These are phyloP conservation scores for Pythium insidiosum DNA, from an alignment of 352 stramenopile genomes.

Conservation along the genomic window DNA sequence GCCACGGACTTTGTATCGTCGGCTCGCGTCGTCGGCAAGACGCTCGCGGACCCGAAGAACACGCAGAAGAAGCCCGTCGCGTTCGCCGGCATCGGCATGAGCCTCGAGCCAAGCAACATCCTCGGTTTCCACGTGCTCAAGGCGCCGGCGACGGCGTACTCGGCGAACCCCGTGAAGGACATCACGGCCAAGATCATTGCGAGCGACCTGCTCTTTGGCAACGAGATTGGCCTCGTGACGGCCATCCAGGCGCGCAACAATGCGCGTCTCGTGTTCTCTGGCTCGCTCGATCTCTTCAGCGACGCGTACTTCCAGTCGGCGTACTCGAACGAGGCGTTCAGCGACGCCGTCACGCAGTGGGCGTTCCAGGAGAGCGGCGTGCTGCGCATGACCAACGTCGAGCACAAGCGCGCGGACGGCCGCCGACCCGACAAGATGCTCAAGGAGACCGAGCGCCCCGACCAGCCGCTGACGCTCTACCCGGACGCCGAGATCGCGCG, in stretches of 20 bases:
- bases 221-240: slow-evolving; percentile 74
- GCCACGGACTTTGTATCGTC: slow-evolving; percentile 66
- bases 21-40: slow-evolving; percentile 44
- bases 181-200: slow-evolving; percentile 50
- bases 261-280: slow-evolving; percentile 79
- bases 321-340: slow-evolving; percentile 75
- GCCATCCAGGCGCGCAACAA: slow-evolving; percentile 90
- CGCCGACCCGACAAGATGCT: slow-evolving; percentile 83
- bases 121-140: slow-evolving; percentile 73
- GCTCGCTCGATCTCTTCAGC: slow-evolving; percentile 86
- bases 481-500: slow-evolving; percentile 78
- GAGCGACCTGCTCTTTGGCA: slow-evolving; percentile 60
- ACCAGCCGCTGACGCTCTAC: slow-evolving; percentile 88
- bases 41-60: slow-evolving; percentile 21
- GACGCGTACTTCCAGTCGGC: slow-evolving; percentile 71
- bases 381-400: slow-evolving; percentile 80
- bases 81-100: slow-evolving; percentile 78
- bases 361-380: slow-evolving; percentile 85
- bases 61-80: slow-evolving; percentile 57
- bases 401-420: slow-evolving; percentile 80
- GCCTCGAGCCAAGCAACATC: slow-evolving; percentile 76
- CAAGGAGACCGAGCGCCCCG: slow-evolving; percentile 74
- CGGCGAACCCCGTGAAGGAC: slow-evolving; percentile 64
- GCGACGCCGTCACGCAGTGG: slow-evolving; percentile 73
- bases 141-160: slow-evolving; percentile 78